Base-by-base conservation (phyloP, 495 filamentous ascomycete genomes). In the Xylaria palmicola region DNA sequence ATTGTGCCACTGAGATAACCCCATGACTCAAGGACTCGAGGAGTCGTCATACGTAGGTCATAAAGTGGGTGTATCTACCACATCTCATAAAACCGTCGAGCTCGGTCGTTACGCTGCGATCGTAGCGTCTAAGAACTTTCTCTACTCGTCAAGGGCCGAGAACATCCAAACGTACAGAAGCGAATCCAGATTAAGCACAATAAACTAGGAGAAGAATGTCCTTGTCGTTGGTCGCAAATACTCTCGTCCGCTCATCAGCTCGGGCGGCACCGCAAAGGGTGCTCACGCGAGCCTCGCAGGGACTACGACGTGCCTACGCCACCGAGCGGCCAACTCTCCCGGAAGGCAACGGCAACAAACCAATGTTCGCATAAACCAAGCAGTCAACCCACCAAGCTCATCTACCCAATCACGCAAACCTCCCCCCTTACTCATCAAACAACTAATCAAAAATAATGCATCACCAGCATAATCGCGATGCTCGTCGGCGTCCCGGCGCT, bases 171-270 rank as follows among this genome's bases (percentile, higher is more conserved):
- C 32, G 10, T 10, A n/a, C n/a, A n/a, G n/a, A n/a, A n/a, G n/a
- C n/a, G n/a, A 34, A 34, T 10, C 32, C 6, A 41, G n/a, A 41
- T 41, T 4, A 13, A 41, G 24, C 20, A n/a, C n/a, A 26, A 26
- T 8, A 27, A 3, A 36, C 1, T n/a, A 55, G 7, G 29, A 27
- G 8, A 51, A 44, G 17, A 1, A 60, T 60, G 57, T 30, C 57
- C 22, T 52, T 47, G 26, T n/a, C 44, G 1, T 15, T 36, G 13
- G 24, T 51, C 34, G 49, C 19, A 76, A 70, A 60, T 59, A 68
- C 22, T 0, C 30, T 54, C 26, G 4, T 22, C 45, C 37, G 26
- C 1, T 29, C 48, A n/a, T 41, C 34, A 20, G 19, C 49, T 17
- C 50, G 58, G 43, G 9, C 19, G 19, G 20, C 41, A 20, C n/a